Base-by-base conservation (phyloP, 2,329 filamentous ascomycete species). In the Ceratocystiopsis minuta region DNA sequence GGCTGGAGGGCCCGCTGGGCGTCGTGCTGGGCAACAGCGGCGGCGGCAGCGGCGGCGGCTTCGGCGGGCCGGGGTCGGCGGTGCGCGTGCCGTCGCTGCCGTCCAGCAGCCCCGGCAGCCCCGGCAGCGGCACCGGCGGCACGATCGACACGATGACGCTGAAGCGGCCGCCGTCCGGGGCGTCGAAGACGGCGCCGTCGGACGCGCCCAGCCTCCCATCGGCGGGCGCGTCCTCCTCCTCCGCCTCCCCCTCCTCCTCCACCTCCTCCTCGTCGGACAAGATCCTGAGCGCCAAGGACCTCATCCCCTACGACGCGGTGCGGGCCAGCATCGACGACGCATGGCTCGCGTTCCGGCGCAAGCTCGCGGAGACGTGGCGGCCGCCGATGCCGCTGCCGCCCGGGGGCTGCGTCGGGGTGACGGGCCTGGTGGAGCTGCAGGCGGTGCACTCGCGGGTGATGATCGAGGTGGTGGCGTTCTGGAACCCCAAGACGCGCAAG, bases 391-490 rank as follows among this genome's bases (percentile, higher is more conserved):
- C 57, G 9, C 55, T 60, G 2, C 67, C 69, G 0, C 66, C 63
- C 6, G 59, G 66, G 12, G 73, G 73, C 5, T 65, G 64, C 40
- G 58, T 77, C 38, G 53, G 58, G 2, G 60, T 77, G 1, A 66
- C 66, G 15, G 73, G 73, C 0, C 53, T 74, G 12, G 63, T 78
- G 2, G 67, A 75, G 46, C 44, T 76, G 2, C 58, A 65, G 35
- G 61, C 67, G 2, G 53, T 64, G 2, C 61, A 55, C 17, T 63
- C 63, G 1, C 59, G 59, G 39, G 52, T 75, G 42, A 61, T 64
- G 3, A 57, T 75, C 13, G 67, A 73, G 45, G 69, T 71, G 2
- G 45, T 55, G 12, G 67, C 62, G 2, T 72, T 65, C 54, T 78
- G 70, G 55, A 64, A 77, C 51, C 71, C 72, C 2, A 68, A 71